Evolutionary conservation across 441 rosid species (phyloP), one percentile per base, ranked within the genome.

Genomic region (Breynia disticha): DNA sequence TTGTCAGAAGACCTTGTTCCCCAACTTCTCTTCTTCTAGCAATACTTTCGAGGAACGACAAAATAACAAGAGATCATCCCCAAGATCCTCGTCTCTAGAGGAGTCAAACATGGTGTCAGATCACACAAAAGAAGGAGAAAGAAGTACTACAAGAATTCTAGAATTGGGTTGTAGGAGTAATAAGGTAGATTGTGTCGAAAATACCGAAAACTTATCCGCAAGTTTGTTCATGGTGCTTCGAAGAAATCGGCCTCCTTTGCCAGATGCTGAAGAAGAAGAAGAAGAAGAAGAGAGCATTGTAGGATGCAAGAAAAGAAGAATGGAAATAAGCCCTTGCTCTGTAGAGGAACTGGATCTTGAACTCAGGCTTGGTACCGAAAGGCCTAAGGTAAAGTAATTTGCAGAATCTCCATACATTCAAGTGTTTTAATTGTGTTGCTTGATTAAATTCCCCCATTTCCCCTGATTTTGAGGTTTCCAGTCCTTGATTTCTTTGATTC

Each of bases 291-390:
- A 28, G 35, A 28, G 1, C 1, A 28, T 9, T 16, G 56, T 35
- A 17, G 51, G 67, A n/a, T 61, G 56, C 72, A 82, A 84, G 78
- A 80, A 74, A 54, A 79, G 75, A 63, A 76, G 73, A 66, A 66
- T 47, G 24, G 75, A 71, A 65, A 70, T 61, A 15, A 72, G 71
- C 63, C 63, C 68, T 56, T 63, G 62, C 61, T 48, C 70, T 3
- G 58, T 69, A 63, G 91, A 87, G 58, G 98, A 83, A 18, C 58
- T 91, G 68, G 98, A 91, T 82, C 98, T 91, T 59, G 98, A 91
- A 73, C 96, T 91, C 59, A 76, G 98, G 74, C 95, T 91, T 20
- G 96, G 95, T 4, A 28, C 35, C 8, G 54, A 68, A 48, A 78
- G 73, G 47, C 84, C 86, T 32, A 78, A 80, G 88, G 78, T 70